These are phyloP conservation scores for Mucor lusitanicus DNA, from an alignment of 371 early-diverging fungal species.

Conservation along the genomic window DNA sequence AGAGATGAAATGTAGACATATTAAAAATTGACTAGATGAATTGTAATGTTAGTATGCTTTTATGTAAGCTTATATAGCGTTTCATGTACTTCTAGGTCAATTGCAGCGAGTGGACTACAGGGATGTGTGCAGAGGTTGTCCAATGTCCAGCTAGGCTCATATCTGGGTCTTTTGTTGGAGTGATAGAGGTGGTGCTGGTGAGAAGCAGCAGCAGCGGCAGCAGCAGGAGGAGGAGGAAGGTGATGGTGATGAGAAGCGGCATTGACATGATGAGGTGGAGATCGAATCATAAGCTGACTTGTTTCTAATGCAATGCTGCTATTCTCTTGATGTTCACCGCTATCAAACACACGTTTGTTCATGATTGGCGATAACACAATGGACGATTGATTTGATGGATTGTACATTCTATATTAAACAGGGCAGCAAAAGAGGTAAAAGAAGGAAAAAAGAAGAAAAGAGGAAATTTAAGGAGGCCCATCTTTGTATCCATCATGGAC, in stretches of 20 bases:
- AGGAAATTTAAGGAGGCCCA: background rate
- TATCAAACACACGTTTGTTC: slow-evolving; percentile 11
- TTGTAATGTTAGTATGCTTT: background rate
- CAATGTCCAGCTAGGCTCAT: slow-evolving; percentile 33
- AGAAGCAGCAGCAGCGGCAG: no score
- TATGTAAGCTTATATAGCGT: slow-evolving; percentile 7
- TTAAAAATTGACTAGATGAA: slow-evolving; percentile 38
- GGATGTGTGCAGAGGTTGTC: slow-evolving; percentile 36
- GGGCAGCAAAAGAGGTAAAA: background rate
- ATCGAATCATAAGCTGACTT: slow-evolving; percentile 31
- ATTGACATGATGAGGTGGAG: slow-evolving; percentile 5
- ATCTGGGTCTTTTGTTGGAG: slow-evolving; percentile 23
- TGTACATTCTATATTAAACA: slow-evolving; percentile 3
- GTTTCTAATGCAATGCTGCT: slow-evolving; percentile 27
- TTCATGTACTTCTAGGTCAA: slow-evolving; percentile 37
- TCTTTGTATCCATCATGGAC: background rate
- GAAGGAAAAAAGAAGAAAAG: slow-evolving; percentile 2
- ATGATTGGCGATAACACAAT: slow-evolving; percentile 10
- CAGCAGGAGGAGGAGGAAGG: background rate
- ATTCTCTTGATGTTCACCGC: slow-evolving; percentile 13
- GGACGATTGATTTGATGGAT: slow-evolving; percentile 3
- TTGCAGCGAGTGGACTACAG: slow-evolving; percentile 34
- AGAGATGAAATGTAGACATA: slow-evolving; percentile 38
- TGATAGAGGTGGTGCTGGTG: background rate
- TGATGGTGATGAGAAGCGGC: background rate